Evolutionary conservation across 2,329 filamentous ascomycete genomes (phyloP).

Genomic region (Talaromyces piceae): DNA sequence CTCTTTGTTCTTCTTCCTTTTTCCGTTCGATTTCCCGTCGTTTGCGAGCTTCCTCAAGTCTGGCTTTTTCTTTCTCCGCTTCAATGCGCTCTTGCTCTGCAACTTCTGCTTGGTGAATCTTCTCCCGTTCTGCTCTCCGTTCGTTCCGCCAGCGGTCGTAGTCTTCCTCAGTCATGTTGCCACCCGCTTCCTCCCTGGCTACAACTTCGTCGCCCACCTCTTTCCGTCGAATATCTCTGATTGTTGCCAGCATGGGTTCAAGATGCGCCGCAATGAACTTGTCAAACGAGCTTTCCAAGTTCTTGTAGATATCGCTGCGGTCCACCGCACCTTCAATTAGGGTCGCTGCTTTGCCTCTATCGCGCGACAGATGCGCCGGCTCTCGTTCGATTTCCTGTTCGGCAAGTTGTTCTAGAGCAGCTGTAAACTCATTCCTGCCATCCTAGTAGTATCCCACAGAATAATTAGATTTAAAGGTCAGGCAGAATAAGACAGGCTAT

Average conservation of each 20-base stretch:
- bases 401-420: slow-evolving; percentile 48
- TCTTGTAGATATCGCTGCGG: slow-evolving; percentile 54
- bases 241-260: slow-evolving; percentile 44
- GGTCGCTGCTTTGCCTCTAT: slow-evolving; percentile 55
- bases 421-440: slow-evolving; percentile 45
- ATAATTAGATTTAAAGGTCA: no score
- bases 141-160: slow-evolving; percentile 49
- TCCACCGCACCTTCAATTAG: slow-evolving; percentile 59
- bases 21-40: slow-evolving; percentile 37
- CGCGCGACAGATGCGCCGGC: slow-evolving; percentile 52
- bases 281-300: slow-evolving; percentile 49
- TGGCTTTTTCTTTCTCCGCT: slow-evolving; percentile 33
- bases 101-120: slow-evolving; percentile 42
- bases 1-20: slow-evolving; percentile 39
- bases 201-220: slow-evolving; percentile 54
- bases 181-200: slow-evolving; percentile 46
- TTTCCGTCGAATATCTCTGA: slow-evolving; percentile 50
- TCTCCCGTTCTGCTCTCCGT: slow-evolving; percentile 46
- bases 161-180: slow-evolving; percentile 54
- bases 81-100: slow-evolving; percentile 47
- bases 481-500: no score
- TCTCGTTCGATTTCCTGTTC: slow-evolving; percentile 57
- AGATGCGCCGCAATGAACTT: slow-evolving; percentile 48
- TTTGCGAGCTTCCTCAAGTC: slow-evolving; percentile 36
- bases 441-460: no score